A percentile compares a stretch with the other conserved stretches of the same genome.
These are phyloP conservation scores for Copromyces sp. DNA, from an alignment of 495 filamentous ascomycete species.

Conservation along the genomic window DNA sequence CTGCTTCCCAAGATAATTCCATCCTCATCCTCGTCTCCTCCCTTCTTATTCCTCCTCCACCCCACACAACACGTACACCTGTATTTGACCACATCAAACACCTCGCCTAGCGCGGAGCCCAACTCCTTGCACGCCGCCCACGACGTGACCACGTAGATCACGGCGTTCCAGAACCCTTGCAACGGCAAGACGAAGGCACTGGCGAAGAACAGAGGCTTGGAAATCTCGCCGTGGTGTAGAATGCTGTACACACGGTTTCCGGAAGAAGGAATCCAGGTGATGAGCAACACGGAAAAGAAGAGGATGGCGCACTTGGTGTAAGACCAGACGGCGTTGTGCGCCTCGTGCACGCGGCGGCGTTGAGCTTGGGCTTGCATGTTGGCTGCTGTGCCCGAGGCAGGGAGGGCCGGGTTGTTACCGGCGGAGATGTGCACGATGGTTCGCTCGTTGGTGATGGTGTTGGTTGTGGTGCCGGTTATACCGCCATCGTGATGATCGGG, in stretches of 20 bases:
- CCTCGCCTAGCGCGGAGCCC: constrained; percentile 5
- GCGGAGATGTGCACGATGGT: not conserved
- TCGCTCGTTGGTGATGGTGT: not conserved
- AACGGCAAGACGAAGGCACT: constrained; percentile 70
- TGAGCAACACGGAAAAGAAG: constrained; percentile 71
- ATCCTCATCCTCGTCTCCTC: not conserved
- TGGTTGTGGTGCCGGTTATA: not conserved
- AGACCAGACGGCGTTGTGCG: constrained; percentile 54
- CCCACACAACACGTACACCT: not conserved
- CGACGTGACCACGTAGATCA: constrained; percentile 65
- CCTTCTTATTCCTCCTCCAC: not conserved
- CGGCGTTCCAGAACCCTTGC: constrained; percentile 79
- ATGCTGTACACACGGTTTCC: constrained; percentile 69
- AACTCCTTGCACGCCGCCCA: constrained; percentile 35
- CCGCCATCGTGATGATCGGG: not conserved
- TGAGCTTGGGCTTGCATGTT: constrained; percentile 7
- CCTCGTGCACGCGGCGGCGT: constrained; percentile 20
- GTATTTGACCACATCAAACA: not conserved
- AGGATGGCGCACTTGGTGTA: constrained; percentile 78
- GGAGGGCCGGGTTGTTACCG: not conserved
- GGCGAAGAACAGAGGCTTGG: constrained; percentile 55
- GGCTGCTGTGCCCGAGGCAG: not conserved
- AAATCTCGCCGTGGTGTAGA: constrained; percentile 39
- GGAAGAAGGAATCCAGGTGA: constrained; percentile 80
- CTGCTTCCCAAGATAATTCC: not conserved